Percentiles rank a stretch among this genome's conserved stretches.
These are phyloP conservation scores for Mimosa pudica DNA, from an alignment of 306 rosid genomes.

Conservation along the genomic window DNA sequence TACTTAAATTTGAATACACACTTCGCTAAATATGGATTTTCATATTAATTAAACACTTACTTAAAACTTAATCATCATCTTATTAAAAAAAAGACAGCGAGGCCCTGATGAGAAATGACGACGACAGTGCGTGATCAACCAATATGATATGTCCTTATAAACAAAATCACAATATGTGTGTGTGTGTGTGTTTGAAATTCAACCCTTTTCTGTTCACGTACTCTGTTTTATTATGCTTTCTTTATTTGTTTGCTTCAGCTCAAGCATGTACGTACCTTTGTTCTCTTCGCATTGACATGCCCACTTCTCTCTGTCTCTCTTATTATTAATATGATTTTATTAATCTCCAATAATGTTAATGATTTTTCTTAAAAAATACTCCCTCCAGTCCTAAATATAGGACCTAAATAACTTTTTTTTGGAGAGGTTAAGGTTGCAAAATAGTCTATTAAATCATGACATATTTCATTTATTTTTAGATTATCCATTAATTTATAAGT, in stretches of 20 bases:
- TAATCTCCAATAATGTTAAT: background rate
- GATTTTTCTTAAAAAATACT: background rate
- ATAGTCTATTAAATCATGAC: too few species aligned
- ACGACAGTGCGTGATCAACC: background rate
- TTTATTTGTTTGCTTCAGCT: background rate
- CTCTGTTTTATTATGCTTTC: conserved; percentile 9
- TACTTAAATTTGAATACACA: background rate
- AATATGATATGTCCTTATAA: background rate
- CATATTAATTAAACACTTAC: background rate
- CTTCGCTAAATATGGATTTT: background rate
- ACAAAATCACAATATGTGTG: background rate
- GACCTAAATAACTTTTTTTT: too few species aligned
- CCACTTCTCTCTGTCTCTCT: background rate
- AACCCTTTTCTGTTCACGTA: background rate
- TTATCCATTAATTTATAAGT: too few species aligned
- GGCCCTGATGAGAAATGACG: conserved; percentile 1
- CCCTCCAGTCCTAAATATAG: too few species aligned
- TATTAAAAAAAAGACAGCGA: background rate
- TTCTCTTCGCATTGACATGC: background rate
- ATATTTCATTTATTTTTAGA: too few species aligned
- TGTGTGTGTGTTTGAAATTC: too few species aligned
- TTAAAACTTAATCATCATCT: background rate
- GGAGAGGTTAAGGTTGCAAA: too few species aligned
- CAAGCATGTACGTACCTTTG: too few species aligned
- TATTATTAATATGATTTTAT: background rate